phyloP scores from a whole-genome alignment of 2,329 filamentous ascomycete species.

The Talaromyces sp. region DNA sequence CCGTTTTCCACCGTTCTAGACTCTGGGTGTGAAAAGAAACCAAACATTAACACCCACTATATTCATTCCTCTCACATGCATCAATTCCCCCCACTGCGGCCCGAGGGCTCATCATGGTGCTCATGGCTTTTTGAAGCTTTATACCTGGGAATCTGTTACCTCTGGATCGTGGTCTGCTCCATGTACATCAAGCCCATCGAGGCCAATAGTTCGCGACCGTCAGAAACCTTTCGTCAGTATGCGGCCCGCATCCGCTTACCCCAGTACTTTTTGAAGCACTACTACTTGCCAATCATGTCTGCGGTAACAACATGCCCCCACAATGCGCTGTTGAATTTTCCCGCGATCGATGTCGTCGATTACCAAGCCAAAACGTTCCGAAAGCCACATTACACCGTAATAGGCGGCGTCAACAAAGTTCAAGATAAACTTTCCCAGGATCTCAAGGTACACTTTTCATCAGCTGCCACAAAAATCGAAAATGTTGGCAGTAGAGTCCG shows the following conservation, averaged over 20 bases:
- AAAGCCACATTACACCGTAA: conserved; percentile 56
- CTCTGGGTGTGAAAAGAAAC: conserved; percentile 5
- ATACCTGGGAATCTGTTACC: conserved; percentile 53
- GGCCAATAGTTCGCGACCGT: conserved; percentile 11
- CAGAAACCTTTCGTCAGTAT: conserved; percentile 56
- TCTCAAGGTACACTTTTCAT: conserved; percentile 47
- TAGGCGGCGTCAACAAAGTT: conserved; percentile 54
- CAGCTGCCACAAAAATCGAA: conserved; percentile 27
- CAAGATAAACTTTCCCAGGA: conserved; percentile 50
- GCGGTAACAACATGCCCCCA: conserved; percentile 60
- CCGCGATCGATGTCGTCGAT: conserved; percentile 55
- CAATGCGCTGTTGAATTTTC: conserved; percentile 53
- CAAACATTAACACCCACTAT: conserved; percentile 46
- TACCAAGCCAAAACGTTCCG: conserved; percentile 55
- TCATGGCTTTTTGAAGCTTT: conserved; percentile 48
- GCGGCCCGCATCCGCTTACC: conserved; percentile 55
- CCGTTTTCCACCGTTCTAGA: conserved; percentile 20
- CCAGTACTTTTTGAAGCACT: conserved; percentile 50
- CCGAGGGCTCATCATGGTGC: conserved; percentile 32
- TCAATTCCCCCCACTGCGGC: conserved; percentile 47
- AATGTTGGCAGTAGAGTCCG: conserved; percentile 17
- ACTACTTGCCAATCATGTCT: conserved; percentile 59
- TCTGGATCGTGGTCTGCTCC: conserved; percentile 58
- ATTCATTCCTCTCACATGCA: conserved; percentile 60
- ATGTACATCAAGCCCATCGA: conserved; percentile 48